A percentile compares a stretch with the other conserved stretches of the same genome.
These are phyloP conservation scores for Oryza punctata DNA, from an alignment of 176 grass and related monocot species.

Conservation along the genomic window DNA sequence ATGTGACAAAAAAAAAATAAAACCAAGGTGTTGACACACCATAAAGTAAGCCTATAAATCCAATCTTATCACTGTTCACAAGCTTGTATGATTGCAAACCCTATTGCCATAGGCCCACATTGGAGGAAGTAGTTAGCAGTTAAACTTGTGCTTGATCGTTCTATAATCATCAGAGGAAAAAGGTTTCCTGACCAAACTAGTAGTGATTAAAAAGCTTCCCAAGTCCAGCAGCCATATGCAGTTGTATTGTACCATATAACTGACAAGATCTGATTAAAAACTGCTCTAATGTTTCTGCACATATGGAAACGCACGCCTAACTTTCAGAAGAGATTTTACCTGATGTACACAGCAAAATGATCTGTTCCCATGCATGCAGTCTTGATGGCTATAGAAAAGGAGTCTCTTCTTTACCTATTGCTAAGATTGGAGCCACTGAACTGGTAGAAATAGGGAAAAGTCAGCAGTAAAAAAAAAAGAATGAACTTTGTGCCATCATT, in stretches of 20 bases:
- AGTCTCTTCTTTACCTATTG: conserved; percentile 13
- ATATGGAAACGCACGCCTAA: conserved; percentile 36
- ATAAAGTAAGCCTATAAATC: conserved; percentile 51
- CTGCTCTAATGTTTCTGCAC: conserved; percentile 32
- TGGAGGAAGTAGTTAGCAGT: conserved; percentile 46
- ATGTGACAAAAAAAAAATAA: conserved; percentile 38
- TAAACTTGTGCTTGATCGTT: conserved; percentile 41
- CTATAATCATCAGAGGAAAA: conserved; percentile 50
- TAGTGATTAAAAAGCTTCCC: conserved; percentile 20
- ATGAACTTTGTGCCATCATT: conserved; percentile 38
- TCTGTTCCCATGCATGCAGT: conserved; percentile 25
- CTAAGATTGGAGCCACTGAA: conserved; percentile 29
- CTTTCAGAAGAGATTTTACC: conserved; percentile 42
- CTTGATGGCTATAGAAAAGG: conserved; percentile 15
- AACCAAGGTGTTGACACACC: conserved; percentile 54
- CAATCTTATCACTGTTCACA: conserved; percentile 51
- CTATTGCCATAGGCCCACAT: conserved; percentile 33
- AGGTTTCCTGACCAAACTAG: conserved; percentile 33
- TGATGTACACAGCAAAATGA: conserved; percentile 7
- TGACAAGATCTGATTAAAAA: conserved; percentile 44
- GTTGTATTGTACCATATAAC: conserved; percentile 15
- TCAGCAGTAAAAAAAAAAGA: conserved; percentile 5
- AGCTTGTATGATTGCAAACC: conserved; percentile 53
- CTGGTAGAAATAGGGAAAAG: conserved; percentile 22
- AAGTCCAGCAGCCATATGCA: conserved; percentile 28